Conservation (phyloP, 495 filamentous ascomycete species). For the Aspergillus egyptiacus region DNA sequence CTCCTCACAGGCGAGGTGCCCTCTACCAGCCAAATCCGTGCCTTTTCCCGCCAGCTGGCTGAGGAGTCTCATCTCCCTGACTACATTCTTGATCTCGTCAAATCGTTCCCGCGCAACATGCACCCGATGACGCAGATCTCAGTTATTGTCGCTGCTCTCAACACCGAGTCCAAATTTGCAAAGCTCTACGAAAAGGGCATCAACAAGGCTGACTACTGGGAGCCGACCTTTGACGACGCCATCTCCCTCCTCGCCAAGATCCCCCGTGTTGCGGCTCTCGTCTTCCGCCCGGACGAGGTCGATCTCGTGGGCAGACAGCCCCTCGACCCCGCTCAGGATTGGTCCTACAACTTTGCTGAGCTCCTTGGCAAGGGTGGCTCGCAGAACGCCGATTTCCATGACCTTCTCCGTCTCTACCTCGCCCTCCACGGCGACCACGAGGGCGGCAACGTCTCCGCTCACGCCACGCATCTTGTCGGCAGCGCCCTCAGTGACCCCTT, state of each 20-base stretch:
- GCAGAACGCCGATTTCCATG: conserved; percentile 89
- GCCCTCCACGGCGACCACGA: conserved; percentile 98
- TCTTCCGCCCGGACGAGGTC: conserved; percentile 82
- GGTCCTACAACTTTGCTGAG: conserved; percentile 96
- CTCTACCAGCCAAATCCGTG: conserved; percentile 69
- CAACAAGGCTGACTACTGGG: conserved; percentile 95
- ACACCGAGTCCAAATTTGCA: conserved; percentile 86
- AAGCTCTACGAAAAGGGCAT: conserved; percentile 86
- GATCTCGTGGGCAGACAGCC: conserved; percentile 51
- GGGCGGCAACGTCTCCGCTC: conserved; percentile 94
- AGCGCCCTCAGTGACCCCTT: conserved; percentile 91
- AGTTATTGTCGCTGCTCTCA: conserved; percentile 87
- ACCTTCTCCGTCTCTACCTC: conserved; percentile 86
- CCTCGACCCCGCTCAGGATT: conserved; percentile 66
- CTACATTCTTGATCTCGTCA: conserved; percentile 82
- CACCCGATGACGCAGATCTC: conserved; percentile 99
- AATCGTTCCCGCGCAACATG: conserved; percentile 78
- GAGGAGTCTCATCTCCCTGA: conserved; percentile 78
- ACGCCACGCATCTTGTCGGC: conserved; percentile 96
- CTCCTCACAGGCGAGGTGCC: conserved; percentile 91
- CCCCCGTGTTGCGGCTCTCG: conserved; percentile 92
- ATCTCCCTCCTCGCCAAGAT: conserved; percentile 94
- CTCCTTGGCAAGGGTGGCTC: conserved; percentile 88
- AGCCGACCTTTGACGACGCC: conserved; percentile 93
- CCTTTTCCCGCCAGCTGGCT: conserved; percentile 77